phyloP scores from a whole-genome alignment of 176 grass and related monocot genomes.

The Avena eriantha region DNA sequence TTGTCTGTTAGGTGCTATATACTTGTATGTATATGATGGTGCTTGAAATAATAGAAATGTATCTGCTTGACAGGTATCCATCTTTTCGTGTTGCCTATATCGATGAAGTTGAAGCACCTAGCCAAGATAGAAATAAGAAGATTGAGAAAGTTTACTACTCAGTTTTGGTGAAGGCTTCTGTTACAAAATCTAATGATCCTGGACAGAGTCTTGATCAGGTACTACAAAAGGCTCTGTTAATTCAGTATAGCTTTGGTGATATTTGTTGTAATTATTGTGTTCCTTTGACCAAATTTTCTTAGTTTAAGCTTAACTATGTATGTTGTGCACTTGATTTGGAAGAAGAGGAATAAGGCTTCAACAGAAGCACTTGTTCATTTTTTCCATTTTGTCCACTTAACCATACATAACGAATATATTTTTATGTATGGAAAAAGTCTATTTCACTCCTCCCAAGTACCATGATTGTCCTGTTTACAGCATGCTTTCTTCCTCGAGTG shows the following conservation, averaged over 20 bases:
- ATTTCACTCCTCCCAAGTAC: neutral
- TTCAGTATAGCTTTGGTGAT: conserved; percentile 7
- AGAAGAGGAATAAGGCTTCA: neutral
- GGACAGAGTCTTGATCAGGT: conserved; percentile 98
- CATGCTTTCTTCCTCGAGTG: conserved; percentile 18
- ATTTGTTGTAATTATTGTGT: conserved; percentile 31
- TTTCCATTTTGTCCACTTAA: conserved; percentile 21
- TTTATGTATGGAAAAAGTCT: neutral
- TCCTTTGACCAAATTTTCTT: conserved; percentile 7
- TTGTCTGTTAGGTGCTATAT: neutral
- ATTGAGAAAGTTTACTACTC: conserved; percentile 89
- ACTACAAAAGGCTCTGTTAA: conserved; percentile 37
- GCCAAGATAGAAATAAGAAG: conserved; percentile 65
- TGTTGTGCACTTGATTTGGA: neutral
- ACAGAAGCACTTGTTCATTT: neutral
- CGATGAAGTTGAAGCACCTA: conserved; percentile 77
- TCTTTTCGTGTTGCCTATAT: conserved; percentile 86
- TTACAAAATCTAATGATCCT: conserved; percentile 69
- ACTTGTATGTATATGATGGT: conserved; percentile 30
- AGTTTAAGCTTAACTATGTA: neutral
- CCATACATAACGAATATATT: neutral
- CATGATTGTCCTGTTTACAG: conserved; percentile 10
- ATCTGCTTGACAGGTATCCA: conserved; percentile 65
- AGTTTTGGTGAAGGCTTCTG: conserved; percentile 89
- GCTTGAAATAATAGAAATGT: conserved; percentile 33